Evolutionary conservation across 768 basidiomycete species (phyloP), one percentile per base, ranked within the genome.

Genomic region (Termitomyces sp.): DNA sequence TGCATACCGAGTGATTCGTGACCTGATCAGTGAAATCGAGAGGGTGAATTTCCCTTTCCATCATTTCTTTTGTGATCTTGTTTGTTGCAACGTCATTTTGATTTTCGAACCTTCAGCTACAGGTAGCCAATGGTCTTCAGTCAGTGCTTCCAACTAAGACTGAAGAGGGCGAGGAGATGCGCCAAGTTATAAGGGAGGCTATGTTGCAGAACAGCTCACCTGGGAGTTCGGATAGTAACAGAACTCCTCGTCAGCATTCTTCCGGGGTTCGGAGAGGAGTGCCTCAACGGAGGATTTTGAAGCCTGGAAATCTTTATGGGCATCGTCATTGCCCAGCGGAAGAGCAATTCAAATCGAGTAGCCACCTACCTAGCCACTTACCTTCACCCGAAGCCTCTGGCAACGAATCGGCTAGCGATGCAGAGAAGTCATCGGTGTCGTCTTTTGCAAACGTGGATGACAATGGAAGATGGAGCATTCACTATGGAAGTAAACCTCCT

Each of bases 11-110:
- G 72, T 79, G 14, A 68, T 81, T 53, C 62, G 68, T 40, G 72
- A 76, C 56, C 65, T 82, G 30, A 50, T 81, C 15, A 67, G 74
- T 30, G 76, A 79, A 55, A 68, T 71, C 45, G 73, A 75, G 65
- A 68, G 75, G 62, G 63, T 59, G 43, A 54, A 48, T 57, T n/a
- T 37, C 45, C 17, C 33, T 51, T 31, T 56, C 49, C 35, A 28
- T 28, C 6, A 38, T 26, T 44, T 3, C 38, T 44, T 26, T 44
- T 21, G 21, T 15, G 15, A 28, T 31, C 28, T 53, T 46, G 50
- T 44, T 50, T 40, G 40, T 42, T 37, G 50, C 45, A 45, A 40
- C 50, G 30, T 58, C 57, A 50, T 51, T 51, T 51, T 51, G 38
- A 41, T 55, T 57, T 44, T 50, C 11, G 43, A 42, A 43, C 50